Base-by-base conservation (phyloP, 2,329 filamentous ascomycete species). In the Sphaerulina vaccinii region DNA sequence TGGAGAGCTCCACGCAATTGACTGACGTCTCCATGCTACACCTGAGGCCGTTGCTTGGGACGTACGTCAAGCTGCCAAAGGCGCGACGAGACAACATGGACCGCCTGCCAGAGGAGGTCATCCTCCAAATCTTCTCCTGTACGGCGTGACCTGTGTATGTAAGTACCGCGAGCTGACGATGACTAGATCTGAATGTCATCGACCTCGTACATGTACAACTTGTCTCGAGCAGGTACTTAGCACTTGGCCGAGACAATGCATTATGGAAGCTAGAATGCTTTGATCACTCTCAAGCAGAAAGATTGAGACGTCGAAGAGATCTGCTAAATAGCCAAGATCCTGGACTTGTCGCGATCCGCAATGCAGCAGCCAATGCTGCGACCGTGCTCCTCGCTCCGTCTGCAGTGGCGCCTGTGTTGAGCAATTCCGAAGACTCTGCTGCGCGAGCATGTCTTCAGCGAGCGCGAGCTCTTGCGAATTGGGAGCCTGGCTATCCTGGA, bases 251-350 rank as follows among this genome's bases (percentile, higher is more conserved):
- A 51, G 89, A 95, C 66, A 81, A 87, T 62, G 79, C 77, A 33
- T 74, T 92, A 29, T 96, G 91, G 91, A 86, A 86, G 56, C 72
- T 78, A 2, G 78, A 85, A 65, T 91, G 87, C 68, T 89, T 93
- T 67, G 77, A 84, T 29, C 75, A 83, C 52, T 92, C 88, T 13
- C 68, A 77, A 27, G 85, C 85, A 67, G 80, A 86, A 62, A 78
- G 82, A 24, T 73, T 76, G n/a, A 78, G 88, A 19, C 78, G 77
- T 52, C 77, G 80, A 13, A 75, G 78, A 45, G 55, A 65, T 11
- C 66, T 69, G 3, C 63, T 73, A 7, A 61, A 62, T 55, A 39
- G 59, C 53, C 60, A 64, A 67, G 76, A 74, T 23, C 71, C 74
- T 0, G 69, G 76, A 18, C 64, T 79, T 8, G 65, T 69, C 16